Evolutionary conservation across 352 stramenopile species (phyloP), one percentile per base, ranked within the genome.

Genomic region (Pythium brachiatum): DNA sequence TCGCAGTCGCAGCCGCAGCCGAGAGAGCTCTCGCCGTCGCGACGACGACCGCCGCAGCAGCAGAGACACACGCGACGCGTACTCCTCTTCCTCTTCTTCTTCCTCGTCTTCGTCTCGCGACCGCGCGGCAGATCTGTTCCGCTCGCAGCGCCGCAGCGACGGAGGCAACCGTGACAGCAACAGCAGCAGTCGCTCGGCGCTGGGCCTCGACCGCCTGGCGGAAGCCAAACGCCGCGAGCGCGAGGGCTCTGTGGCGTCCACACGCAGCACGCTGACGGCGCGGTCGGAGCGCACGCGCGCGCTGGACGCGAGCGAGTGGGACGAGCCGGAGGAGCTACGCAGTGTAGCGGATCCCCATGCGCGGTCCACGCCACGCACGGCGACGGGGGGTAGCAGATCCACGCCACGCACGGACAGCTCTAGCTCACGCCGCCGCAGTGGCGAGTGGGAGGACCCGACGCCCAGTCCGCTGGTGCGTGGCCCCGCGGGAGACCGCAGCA

Each of bases 271-370:
- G 15, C 29, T 58, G 32, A 62, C 57, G 6, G 68, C 70, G 36
- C 71, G 72, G 6, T 75, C 68, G 4, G 66, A 88, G 44, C 57
- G 66, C 9, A 54, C 69, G 12, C 38, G 64, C 39, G 64, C 66
- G 26, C 69, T 95, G 2, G 73, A 83, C 47, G 47, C 66, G 41
- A 89, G 75, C 64, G 86, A 95, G 36, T 95, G 86, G 86, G 86
- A 93, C 57, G 73, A 76, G 23, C 82, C 83, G 2, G 86, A 95
- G 57, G 77, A 66, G 16, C 70, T 95, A 5, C 75, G 78, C 43
- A 92, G 78, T 60, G 78, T 91, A 0, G 29, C 16, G 27, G 44
- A 29, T 13, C 3, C 26, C 31, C 47, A 8, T 31, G 86, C 74
- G n/a, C 60, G 64, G 4, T 73, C 46, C 57, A 83, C 74, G 7